Conservation (phyloP, 2,329 filamentous ascomycete genomes). For the Curvularia spicifera region DNA sequence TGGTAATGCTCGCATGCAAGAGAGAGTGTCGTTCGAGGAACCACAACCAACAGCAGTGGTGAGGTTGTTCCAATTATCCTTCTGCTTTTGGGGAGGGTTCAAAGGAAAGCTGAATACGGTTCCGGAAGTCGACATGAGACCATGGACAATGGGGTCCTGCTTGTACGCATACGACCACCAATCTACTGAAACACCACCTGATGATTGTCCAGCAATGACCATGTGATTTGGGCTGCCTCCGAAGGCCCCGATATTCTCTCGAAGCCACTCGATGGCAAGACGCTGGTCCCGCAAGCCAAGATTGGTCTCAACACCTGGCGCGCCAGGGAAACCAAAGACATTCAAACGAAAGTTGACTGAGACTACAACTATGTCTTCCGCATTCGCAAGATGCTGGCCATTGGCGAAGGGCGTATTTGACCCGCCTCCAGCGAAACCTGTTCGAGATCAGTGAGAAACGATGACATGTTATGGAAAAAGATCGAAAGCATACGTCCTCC, state of each 20-base stretch:
- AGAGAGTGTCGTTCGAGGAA: not conserved
- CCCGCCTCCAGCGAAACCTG: not conserved
- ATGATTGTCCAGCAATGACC: not conserved
- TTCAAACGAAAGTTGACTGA: not conserved
- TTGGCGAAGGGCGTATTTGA: not conserved
- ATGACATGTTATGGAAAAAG: not conserved
- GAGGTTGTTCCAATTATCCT: not conserved
- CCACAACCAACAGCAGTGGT: not conserved
- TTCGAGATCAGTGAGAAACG: not conserved
- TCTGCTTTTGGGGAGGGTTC: not conserved
- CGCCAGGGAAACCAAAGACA: not conserved
- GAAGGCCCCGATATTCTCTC: not conserved
- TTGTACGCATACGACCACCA: not conserved
- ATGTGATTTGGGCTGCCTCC: not conserved
- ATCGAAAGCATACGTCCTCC: not conserved
- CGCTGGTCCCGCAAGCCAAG: not conserved
- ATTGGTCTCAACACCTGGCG: not conserved
- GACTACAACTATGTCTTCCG: not conserved
- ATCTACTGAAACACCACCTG: not conserved
- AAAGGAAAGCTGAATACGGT: slow-evolving; percentile 20
- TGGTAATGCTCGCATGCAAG: not conserved
- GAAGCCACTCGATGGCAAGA: not conserved
- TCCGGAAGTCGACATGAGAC: not conserved
- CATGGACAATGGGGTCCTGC: not conserved
- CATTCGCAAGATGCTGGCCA: not conserved